phyloP scores from a whole-genome alignment of 257 asterid genomes.

The Gardenia jasminoides region DNA sequence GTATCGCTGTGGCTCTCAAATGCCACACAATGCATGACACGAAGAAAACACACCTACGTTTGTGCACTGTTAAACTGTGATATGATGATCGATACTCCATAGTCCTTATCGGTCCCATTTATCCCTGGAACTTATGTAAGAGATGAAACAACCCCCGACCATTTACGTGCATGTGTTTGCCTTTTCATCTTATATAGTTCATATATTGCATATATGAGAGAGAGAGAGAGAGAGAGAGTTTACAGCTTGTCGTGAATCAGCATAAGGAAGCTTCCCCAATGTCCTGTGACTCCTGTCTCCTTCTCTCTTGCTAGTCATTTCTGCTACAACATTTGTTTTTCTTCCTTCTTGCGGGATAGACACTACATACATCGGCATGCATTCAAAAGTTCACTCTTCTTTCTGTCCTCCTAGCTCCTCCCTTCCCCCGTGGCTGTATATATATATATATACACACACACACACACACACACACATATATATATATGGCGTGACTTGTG shows the following conservation, averaged over 20 bases:
- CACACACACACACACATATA: no score
- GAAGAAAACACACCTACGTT: background rate
- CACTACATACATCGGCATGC: no score
- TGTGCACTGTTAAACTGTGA: background rate
- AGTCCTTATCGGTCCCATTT: background rate
- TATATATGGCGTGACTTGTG: no score
- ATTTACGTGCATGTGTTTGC: background rate
- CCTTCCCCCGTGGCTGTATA: background rate
- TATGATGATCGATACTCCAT: background rate
- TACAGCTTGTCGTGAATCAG: background rate
- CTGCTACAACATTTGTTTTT: background rate
- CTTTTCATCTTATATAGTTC: background rate
- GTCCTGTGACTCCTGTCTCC: background rate
- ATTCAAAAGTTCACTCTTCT: no score
- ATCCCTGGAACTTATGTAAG: background rate
- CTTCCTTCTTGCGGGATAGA: background rate
- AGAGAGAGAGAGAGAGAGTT: background rate
- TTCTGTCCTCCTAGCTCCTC: background rate
- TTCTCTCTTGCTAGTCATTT: background rate
- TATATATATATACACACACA: no score
- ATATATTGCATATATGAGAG: background rate
- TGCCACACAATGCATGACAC: background rate
- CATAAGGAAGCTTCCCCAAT: background rate
- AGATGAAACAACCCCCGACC: background rate
- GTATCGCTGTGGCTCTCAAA: background rate